These are phyloP conservation scores for Datisca glomerata DNA, from an alignment of 306 rosid genomes.

Conservation along the genomic window DNA sequence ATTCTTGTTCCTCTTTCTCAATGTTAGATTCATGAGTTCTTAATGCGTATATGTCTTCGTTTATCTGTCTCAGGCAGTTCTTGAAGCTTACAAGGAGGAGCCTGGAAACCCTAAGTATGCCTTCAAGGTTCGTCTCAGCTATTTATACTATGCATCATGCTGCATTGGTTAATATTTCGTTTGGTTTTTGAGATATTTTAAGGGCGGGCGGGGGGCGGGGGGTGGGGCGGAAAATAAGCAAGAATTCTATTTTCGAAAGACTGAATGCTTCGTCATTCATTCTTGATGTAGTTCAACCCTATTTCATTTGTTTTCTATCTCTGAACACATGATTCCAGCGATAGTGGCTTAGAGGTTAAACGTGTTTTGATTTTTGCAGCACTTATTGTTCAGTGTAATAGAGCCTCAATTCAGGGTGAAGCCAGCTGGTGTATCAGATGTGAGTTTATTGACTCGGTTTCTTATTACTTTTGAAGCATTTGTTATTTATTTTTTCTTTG, in stretches of 20 bases:
- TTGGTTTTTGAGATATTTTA: background rate
- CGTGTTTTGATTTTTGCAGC: constrained; percentile 43
- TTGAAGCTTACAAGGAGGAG: constrained; percentile 82
- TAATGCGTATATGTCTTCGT: too few relatives aligned
- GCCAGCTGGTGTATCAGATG: constrained; percentile 93
- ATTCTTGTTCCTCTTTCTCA: too few relatives aligned
- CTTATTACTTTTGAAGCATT: constrained; percentile 3
- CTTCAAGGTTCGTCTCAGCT: constrained; percentile 56
- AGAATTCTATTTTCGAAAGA: background rate
- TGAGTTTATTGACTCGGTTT: constrained; percentile 31
- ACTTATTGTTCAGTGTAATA: constrained; percentile 80
- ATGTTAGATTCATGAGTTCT: too few relatives aligned
- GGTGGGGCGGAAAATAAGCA: background rate
- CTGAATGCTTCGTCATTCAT: background rate
- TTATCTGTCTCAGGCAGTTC: constrained; percentile 42
- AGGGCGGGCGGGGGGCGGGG: too few relatives aligned
- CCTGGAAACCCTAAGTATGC: constrained; percentile 85
- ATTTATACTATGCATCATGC: background rate
- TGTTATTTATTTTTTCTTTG: background rate
- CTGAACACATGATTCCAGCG: too few relatives aligned
- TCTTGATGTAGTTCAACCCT: too few relatives aligned
- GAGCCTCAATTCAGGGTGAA: constrained; percentile 71
- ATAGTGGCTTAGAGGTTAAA: constrained; percentile 6
- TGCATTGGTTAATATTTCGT: background rate
- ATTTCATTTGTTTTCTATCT: too few relatives aligned